A percentile compares a stretch with the other conserved stretches of the same genome.
phyloP scores from a whole-genome alignment of 2,329 filamentous ascomycete species.

The Aspergillus felis region DNA sequence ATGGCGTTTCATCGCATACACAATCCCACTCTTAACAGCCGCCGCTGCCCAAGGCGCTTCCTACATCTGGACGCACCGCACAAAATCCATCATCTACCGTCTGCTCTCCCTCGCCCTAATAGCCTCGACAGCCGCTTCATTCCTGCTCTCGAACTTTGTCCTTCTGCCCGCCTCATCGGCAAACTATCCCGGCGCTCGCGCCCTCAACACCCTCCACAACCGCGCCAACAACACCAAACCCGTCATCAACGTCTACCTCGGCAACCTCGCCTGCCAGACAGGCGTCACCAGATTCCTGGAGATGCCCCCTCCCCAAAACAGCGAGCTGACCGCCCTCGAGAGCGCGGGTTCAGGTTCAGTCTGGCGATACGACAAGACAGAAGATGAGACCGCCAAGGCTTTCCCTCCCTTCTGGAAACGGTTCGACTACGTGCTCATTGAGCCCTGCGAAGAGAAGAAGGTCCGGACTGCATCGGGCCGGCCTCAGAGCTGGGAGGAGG shows the following conservation, averaged over 20 bases:
- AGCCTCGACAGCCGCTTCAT: slow-evolving; percentile 57
- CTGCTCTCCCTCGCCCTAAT: slow-evolving; percentile 54
- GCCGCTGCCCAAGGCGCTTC: slow-evolving; percentile 70
- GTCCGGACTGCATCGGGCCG: slow-evolving; percentile 34
- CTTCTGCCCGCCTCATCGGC: slow-evolving; percentile 78
- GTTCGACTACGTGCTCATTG: slow-evolving; percentile 58
- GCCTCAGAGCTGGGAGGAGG: slow-evolving; percentile 49
- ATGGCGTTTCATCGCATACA: slow-evolving; percentile 90
- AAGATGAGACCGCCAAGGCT: slow-evolving; percentile 45
- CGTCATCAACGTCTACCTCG: slow-evolving; percentile 48
- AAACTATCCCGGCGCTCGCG: slow-evolving; percentile 90
- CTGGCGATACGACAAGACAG: slow-evolving; percentile 61
- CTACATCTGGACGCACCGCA: slow-evolving; percentile 63
- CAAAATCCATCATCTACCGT: slow-evolving; percentile 57
- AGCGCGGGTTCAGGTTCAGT: slow-evolving; percentile 13
- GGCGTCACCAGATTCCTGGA: slow-evolving; percentile 60
- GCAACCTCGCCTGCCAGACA: slow-evolving; percentile 61
- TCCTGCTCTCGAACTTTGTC: slow-evolving; percentile 61
- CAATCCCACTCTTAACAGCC: slow-evolving; percentile 74
- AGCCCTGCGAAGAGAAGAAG: slow-evolving; percentile 33
- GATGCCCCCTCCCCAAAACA: slow-evolving; percentile 21
- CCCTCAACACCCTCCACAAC: slow-evolving; percentile 51
- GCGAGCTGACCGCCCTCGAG: slow-evolving; percentile 11
- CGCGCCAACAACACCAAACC: slow-evolving; percentile 25
- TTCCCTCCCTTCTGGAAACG: slow-evolving; percentile 53